These are phyloP conservation scores for Chalciporus piperatus DNA, from an alignment of 768 basidiomycete species.

Conservation along the genomic window DNA sequence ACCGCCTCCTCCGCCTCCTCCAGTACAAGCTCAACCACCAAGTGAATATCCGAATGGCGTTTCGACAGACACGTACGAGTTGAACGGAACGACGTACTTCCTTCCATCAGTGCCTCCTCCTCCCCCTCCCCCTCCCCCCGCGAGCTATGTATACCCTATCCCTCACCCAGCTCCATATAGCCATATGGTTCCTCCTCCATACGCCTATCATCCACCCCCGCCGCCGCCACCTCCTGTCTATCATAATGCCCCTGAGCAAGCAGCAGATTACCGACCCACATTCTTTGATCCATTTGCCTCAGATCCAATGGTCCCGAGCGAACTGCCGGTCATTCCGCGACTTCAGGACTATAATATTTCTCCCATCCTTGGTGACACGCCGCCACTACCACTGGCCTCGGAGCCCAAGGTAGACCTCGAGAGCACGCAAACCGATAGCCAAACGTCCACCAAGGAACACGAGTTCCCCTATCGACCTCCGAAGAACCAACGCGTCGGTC, in stretches of 20 bases:
- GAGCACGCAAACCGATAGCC: not conserved
- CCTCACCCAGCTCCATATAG: constrained; percentile 8
- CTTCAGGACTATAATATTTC: constrained; percentile 5
- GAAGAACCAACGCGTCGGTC: constrained; percentile 33
- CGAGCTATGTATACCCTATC: constrained; percentile 2
- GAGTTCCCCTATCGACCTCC: constrained; percentile 35
- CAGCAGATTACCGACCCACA: not conserved
- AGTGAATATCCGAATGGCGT: constrained; percentile 4
- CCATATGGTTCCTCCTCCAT: constrained; percentile 2
- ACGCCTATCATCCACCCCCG: constrained; percentile 11
- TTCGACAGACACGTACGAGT: constrained; percentile 18
- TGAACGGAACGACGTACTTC: constrained; percentile 32
- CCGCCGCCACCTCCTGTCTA: constrained; percentile 1
- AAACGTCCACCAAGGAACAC: constrained; percentile 3
- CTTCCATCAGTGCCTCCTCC: constrained; percentile 1
- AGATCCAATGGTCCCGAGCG: constrained; percentile 6
- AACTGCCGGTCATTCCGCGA: constrained; percentile 13
- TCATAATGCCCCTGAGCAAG: constrained; percentile 3
- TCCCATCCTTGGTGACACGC: not conserved
- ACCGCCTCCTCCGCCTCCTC: not conserved
- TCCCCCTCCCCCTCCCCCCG: constrained; percentile 1
- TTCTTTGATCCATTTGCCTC: constrained; percentile 24
- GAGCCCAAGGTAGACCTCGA: not conserved
- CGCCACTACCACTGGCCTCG: not conserved
- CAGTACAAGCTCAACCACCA: not conserved